Conservation (phyloP, 139 green algal genomes). For the Chlorella sp. region DNA sequence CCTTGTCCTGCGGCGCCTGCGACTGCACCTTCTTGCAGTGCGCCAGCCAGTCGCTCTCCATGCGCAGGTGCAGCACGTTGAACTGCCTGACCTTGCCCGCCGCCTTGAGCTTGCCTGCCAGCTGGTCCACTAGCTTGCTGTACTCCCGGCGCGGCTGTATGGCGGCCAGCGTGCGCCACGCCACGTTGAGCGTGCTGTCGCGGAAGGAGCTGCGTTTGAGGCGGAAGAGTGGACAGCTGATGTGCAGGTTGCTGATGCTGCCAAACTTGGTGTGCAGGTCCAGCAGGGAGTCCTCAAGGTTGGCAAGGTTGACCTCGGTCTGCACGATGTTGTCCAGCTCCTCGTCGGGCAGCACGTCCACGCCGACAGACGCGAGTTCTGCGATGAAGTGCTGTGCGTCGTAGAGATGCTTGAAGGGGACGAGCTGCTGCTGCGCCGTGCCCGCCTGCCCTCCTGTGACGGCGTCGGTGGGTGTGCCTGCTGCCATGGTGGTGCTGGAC, state of each 20-base stretch:
- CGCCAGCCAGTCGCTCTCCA: constrained; percentile 35
- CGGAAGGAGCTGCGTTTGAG: neutral
- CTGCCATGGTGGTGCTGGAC: too few species aligned
- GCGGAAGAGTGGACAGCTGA: neutral
- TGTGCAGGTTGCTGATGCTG: neutral
- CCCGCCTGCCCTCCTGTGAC: too few species aligned
- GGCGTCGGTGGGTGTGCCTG: too few species aligned
- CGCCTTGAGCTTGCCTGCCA: neutral
- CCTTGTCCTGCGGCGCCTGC: too few species aligned
- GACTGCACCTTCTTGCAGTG: constrained; percentile 28
- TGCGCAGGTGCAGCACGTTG: constrained; percentile 39
- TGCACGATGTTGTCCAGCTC: neutral
- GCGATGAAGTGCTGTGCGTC: neutral
- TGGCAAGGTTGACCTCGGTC: neutral
- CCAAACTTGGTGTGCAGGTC: neutral
- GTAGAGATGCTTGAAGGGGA: neutral
- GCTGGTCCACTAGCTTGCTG: neutral
- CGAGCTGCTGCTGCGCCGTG: too few species aligned
- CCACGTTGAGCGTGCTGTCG: neutral
- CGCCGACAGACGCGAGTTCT: neutral
- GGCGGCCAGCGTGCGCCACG: neutral
- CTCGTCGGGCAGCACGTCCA: neutral
- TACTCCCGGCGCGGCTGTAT: neutral
- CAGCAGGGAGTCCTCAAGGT: neutral
- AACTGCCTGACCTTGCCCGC: neutral